Base-by-base conservation (phyloP, 805 yeast species). In the Lachancea waltii region DNA sequence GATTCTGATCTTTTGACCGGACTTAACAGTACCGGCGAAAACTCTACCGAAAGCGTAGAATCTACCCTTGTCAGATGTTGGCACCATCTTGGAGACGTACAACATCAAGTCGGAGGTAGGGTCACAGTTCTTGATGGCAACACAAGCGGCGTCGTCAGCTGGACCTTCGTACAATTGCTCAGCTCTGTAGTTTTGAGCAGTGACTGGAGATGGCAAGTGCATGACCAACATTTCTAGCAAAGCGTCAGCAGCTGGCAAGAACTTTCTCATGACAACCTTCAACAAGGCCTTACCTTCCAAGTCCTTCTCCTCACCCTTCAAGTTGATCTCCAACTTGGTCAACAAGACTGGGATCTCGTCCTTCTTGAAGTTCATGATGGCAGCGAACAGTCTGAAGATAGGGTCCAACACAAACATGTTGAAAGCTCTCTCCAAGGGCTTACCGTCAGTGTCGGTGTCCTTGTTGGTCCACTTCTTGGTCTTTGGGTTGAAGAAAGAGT, bases 1-100 rank as follows among this genome's bases (percentile, higher is more conserved):
- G 67, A 90, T 90, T 79, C 98, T 85, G 66, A 90, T 95, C 85
- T 90, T 90, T 81, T 82, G 86, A 75, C 98, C 98, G 62, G 96
- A 85, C 70, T 74, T 85, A 65, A 92, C 97, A 64, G 97, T 90
- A 87, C 98, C 98, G 60, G 97, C 85, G 78, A 90, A 90, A 69
- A 90, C 97, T 81, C 98, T 92, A 74, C 98, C 98, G 77, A 90
- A 92, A 67, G 98, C 98, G 83, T 87, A 90, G 95, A 90, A 90
- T 78, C 98, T 87, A 81, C 98, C 98, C 80, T 90, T 92, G 74
- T 90, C 98, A 60, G 97, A 90, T 69, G 98, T 90, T 73, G 98
- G 98, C 59, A 90, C 97, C 98, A 90, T 90, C 95, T 90, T 90
- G 74, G 97, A 92, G 65, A 90, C 92, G 87, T 90, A 90, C 67